Conservation (phyloP, 208 protist genomes). For the Wallacemonas sp. region DNA sequence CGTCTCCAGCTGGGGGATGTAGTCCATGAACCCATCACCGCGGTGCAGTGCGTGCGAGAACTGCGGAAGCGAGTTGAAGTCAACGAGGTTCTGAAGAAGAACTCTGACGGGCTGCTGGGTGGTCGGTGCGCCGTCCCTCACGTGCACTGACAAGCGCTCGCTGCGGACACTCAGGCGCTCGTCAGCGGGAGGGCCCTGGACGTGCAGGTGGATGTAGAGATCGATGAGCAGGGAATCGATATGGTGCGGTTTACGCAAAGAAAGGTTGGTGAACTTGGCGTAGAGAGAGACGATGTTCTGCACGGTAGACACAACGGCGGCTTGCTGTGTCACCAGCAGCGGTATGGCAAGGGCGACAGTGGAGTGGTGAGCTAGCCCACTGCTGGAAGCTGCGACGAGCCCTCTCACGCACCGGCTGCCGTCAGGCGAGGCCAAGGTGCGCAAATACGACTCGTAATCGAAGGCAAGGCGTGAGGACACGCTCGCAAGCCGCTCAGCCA, state of each 20-base stretch:
- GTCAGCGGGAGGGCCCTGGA: neutral
- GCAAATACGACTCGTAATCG: conserved; percentile 46
- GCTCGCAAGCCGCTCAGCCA: conserved; percentile 17
- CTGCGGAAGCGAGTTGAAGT: conserved; percentile 23
- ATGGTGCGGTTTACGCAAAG: conserved; percentile 7
- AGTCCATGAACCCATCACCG: conserved; percentile 22
- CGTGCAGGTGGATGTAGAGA: conserved; percentile 18
- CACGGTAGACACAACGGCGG: conserved; percentile 13
- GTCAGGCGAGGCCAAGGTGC: neutral
- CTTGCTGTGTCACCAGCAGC: conserved; percentile 16
- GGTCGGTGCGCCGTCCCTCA: conserved; percentile 2
- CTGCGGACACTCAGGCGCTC: conserved; percentile 12
- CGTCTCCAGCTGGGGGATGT: conserved; percentile 41
- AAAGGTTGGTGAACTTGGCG: conserved; percentile 25
- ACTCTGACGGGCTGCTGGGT: neutral
- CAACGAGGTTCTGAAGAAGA: conserved; percentile 34
- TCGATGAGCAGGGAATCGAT: conserved; percentile 23
- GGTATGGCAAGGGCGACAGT: conserved; percentile 34
- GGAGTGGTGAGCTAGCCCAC: neutral
- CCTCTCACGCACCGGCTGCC: conserved; percentile 16
- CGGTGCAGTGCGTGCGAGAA: conserved; percentile 14
- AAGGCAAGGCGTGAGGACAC: conserved; percentile 25
- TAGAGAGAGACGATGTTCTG: conserved; percentile 36
- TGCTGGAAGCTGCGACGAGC: conserved; percentile 16
- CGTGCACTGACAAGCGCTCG: conserved; percentile 25